Conservation (phyloP, 352 stramenopile species). For the Thalassiosira livingstoniorum region DNA sequence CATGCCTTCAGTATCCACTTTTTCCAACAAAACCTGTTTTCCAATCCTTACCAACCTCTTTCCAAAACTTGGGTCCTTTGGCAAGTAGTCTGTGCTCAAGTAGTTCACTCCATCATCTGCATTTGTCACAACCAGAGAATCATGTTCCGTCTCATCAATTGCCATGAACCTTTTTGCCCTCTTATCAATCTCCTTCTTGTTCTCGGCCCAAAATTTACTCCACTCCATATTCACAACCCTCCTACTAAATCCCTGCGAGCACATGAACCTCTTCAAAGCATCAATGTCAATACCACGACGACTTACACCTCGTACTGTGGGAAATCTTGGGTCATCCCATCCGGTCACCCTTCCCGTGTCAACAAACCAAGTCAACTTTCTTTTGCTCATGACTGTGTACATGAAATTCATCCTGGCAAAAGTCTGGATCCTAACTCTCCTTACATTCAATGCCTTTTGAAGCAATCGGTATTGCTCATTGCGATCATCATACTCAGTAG, state of each 20-base stretch:
- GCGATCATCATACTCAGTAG: conserved; percentile 99
- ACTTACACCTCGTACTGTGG: conserved; percentile 97
- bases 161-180: conserved; percentile 96
- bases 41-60: conserved; percentile 88
- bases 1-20: conserved; percentile 94
- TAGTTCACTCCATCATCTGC: conserved; percentile 64
- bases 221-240: conserved; percentile 99
- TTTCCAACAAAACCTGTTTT: conserved; percentile 93
- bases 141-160: conserved; percentile 90
- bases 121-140: conserved; percentile 90
- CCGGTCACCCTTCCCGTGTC: conserved; percentile 95
- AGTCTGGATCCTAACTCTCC: conserved; percentile 89
- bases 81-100: conserved; percentile 84
- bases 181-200: conserved; percentile 98
- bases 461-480: conserved; percentile 97
- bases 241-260: conserved; percentile 93
- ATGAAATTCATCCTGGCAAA: conserved; percentile 99
- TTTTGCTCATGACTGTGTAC: conserved; percentile 98
- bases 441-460: conserved; percentile 88
- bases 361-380: conserved; percentile 99
- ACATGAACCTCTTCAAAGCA: conserved; percentile 96
- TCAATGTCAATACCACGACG: conserved; percentile 95
- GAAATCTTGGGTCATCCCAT: conserved; percentile 99
- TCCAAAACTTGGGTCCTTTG: conserved; percentile 86
- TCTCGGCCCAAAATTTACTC: conserved; percentile 99